Evolutionary conservation across 768 basidiomycete species (phyloP).

Genomic region (Ephemerocybe angulata): DNA sequence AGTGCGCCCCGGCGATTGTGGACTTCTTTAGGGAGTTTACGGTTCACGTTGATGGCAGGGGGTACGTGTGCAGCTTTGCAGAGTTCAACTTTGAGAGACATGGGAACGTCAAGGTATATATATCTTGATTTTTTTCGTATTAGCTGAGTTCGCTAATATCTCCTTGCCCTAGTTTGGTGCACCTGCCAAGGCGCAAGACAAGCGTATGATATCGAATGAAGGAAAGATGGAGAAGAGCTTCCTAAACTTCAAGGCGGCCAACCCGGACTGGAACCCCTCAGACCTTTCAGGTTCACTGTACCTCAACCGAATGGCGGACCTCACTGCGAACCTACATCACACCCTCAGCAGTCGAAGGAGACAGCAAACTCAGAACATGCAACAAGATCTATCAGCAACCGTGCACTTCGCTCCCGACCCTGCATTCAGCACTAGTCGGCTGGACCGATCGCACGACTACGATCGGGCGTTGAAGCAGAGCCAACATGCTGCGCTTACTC

Average conservation of each 20-base stretch:
- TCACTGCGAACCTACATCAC: slow-evolving; percentile 47
- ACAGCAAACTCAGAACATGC: slow-evolving; percentile 19
- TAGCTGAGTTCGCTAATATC: neutral
- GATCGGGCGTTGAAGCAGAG: slow-evolving; percentile 73
- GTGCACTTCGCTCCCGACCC: slow-evolving; percentile 11
- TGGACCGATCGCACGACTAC: slow-evolving; percentile 41
- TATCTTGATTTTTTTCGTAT: neutral
- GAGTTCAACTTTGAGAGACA: slow-evolving; percentile 97
- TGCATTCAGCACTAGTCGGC: neutral
- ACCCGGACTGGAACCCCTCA: slow-evolving; percentile 92
- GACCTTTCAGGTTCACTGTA: slow-evolving; percentile 91
- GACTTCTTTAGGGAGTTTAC: slow-evolving; percentile 99
- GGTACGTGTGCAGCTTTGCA: slow-evolving; percentile 96
- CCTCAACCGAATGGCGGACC: slow-evolving; percentile 77
- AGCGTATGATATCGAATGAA: slow-evolving; percentile 79
- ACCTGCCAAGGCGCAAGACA: slow-evolving; percentile 62
- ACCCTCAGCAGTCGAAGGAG: slow-evolving; percentile 36
- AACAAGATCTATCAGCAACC: slow-evolving; percentile 13
- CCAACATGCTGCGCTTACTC: slow-evolving; percentile 49
- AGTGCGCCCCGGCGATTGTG: slow-evolving; percentile 84
- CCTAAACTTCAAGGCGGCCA: slow-evolving; percentile 92
- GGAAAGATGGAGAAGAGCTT: slow-evolving; percentile 99
- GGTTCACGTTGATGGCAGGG: slow-evolving; percentile 92
- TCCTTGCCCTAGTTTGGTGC: slow-evolving; percentile 70
- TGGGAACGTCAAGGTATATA: slow-evolving; percentile 81